Percentiles rank a stretch among this genome's conserved stretches.
Evolutionary conservation across 495 filamentous ascomycete species (phyloP).

Genomic region (Aspergillus conjunctus): DNA sequence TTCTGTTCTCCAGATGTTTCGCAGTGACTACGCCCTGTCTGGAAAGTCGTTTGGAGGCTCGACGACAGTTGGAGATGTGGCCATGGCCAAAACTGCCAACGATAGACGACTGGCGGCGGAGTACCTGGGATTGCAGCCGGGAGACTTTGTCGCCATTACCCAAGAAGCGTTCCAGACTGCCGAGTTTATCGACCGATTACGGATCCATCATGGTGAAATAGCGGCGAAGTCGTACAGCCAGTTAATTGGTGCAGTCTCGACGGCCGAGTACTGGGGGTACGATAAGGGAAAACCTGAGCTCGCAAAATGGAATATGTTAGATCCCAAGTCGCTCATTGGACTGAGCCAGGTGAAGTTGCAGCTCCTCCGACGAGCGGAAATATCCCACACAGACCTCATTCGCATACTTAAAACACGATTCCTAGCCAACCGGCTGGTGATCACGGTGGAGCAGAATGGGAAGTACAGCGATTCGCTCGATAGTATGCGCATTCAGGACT

Average conservation of each 20-base stretch:
- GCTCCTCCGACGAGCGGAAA: background rate
- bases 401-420: background rate
- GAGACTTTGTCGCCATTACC: constrained; percentile 1
- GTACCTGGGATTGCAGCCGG: background rate
- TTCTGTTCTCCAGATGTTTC: background rate
- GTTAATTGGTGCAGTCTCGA: background rate
- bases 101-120: background rate
- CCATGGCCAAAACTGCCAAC: background rate
- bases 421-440: background rate
- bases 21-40: background rate
- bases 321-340: no score
- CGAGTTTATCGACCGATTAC: background rate
- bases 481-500: background rate
- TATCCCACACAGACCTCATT: background rate
- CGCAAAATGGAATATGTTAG: no score
- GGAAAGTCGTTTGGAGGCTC: background rate
- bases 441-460: background rate
- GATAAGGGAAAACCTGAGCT: background rate
- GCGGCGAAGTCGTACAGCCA: background rate
- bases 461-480: background rate
- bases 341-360: background rate
- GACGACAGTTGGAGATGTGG: background rate
- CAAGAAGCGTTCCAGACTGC: background rate
- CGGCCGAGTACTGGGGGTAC: background rate
- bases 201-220: no score